phyloP scores from a whole-genome alignment of 192 early-diverging fungal genomes.

The Hyaloraphidium curvatum region DNA sequence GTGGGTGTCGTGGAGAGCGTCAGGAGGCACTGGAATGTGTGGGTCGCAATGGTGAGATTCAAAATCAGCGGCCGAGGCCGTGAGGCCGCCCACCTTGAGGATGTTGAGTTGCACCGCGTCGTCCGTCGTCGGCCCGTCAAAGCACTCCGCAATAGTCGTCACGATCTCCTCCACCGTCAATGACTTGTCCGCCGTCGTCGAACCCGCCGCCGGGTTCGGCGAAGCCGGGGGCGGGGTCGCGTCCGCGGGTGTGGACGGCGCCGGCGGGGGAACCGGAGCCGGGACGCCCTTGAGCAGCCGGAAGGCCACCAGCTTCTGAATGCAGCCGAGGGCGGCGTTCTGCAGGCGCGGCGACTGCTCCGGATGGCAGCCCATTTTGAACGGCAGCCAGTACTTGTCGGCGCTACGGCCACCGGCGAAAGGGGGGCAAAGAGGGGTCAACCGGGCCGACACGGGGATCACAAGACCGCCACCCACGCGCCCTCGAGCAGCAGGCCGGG shows the following conservation, averaged over 20 bases:
- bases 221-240: slow-evolving; percentile 7
- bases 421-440: too few species aligned
- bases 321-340: slow-evolving; percentile 24
- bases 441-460: too few species aligned
- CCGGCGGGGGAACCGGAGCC: slow-evolving; percentile 5
- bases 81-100: slow-evolving; percentile 31
- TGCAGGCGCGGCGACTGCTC: slow-evolving; percentile 12
- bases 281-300: slow-evolving; percentile 11
- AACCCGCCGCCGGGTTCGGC: background rate
- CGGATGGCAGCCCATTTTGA: slow-evolving; percentile 18
- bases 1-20: slow-evolving; percentile 27
- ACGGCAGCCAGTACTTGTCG: slow-evolving; percentile 27
- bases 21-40: slow-evolving; percentile 24
- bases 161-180: slow-evolving; percentile 41
- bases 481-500: too few species aligned
- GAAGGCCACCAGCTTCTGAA: slow-evolving; percentile 35
- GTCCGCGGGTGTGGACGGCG: background rate
- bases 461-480: too few species aligned
- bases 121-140: slow-evolving; percentile 16
- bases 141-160: slow-evolving; percentile 22
- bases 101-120: slow-evolving; percentile 32
- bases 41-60: slow-evolving; percentile 29
- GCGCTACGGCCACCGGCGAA: background rate
- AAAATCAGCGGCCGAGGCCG: slow-evolving; percentile 24
- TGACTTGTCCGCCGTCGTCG: slow-evolving; percentile 4